phyloP scores from a whole-genome alignment of 768 basidiomycete species.

The Agrocybe praecox region DNA sequence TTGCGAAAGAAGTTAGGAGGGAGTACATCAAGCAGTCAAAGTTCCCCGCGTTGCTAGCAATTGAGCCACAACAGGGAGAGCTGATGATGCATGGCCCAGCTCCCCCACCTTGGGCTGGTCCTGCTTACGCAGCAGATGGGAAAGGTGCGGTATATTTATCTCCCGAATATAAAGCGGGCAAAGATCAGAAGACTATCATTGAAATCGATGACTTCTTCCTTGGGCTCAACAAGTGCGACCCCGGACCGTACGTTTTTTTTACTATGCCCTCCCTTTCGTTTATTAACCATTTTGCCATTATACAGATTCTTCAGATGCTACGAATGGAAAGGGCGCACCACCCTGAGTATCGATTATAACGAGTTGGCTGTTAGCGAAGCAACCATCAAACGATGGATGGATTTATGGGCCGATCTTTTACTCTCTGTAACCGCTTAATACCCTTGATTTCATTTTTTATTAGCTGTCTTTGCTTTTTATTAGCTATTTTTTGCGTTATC shows the following conservation, averaged over 20 bases:
- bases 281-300: background rate
- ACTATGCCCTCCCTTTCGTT: background rate
- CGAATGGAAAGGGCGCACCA: constrained; percentile 19
- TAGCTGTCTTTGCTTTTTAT: no score
- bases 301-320: constrained; percentile 20
- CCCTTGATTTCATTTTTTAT: no score
- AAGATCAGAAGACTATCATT: constrained; percentile 9
- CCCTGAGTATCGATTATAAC: constrained; percentile 18
- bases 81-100: constrained; percentile 13
- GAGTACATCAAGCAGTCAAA: constrained; percentile 18
- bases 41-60: constrained; percentile 16
- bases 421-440: constrained; percentile 8
- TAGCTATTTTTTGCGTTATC: no score
- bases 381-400: constrained; percentile 17
- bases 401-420: constrained; percentile 15
- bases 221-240: constrained; percentile 19
- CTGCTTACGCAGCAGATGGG: constrained; percentile 18
- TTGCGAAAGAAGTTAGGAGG: constrained; percentile 13
- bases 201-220: constrained; percentile 20
- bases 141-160: constrained; percentile 13
- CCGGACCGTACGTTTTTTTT: constrained; percentile 15
- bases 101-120: constrained; percentile 16
- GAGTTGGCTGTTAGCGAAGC: constrained; percentile 17
- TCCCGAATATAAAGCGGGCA: constrained; percentile 9
- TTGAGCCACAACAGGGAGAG: constrained; percentile 17